Evolutionary conservation across 2,329 filamentous ascomycete genomes (phyloP), one percentile per base, ranked within the genome.

Genomic region (Corynespora cassiicola): DNA sequence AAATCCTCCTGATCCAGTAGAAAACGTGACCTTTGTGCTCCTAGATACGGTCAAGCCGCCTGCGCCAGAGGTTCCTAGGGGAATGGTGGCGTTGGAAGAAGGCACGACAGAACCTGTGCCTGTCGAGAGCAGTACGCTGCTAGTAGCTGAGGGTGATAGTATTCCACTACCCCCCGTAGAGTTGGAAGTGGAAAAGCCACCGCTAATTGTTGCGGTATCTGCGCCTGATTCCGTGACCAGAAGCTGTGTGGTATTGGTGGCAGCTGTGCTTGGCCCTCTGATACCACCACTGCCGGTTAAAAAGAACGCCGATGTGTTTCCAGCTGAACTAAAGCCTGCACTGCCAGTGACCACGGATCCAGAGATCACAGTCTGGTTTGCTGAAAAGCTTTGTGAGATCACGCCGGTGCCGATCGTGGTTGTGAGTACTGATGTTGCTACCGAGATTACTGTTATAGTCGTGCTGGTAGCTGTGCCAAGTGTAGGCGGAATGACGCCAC

Each of bases 1-100:
- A 2, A 42, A 8, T 6, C 47, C 47, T 25, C 28, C 36, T 16
- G 28, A 39, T 14, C 34, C 26, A 16, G 43, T 42, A 15, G 21
- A 24, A 22, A 38, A 42, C 4, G 40, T 37, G 5, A 44, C 17
- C 6, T 27, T 37, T 8, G 45, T 54, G 16, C 49, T 45, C 18
- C 49, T 39, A 4, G 30, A 42, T 3, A 42, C 22, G 6, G 49
- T 45, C n/a, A 48, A 30, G 15, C 50, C 23, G 11, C 52, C 50
- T 4, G n/a, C 26, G 2, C 22, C 39, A 5, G 41, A 36, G 6
- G 31, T 22, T 15, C 22, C 17, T 9, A 9, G 15, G 10, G 26
- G 15, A 2, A 15, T n/a, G 8, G 35, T 39, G 12, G 26, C 36
- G 24, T 15, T 37, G 5, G 23, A 31, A 7, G 20, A 17, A n/a